Percentiles rank a stretch among this genome's conserved stretches.
Evolutionary conservation across 805 yeast species (phyloP).

Genomic region (Wickerhamomyces silvicola): DNA sequence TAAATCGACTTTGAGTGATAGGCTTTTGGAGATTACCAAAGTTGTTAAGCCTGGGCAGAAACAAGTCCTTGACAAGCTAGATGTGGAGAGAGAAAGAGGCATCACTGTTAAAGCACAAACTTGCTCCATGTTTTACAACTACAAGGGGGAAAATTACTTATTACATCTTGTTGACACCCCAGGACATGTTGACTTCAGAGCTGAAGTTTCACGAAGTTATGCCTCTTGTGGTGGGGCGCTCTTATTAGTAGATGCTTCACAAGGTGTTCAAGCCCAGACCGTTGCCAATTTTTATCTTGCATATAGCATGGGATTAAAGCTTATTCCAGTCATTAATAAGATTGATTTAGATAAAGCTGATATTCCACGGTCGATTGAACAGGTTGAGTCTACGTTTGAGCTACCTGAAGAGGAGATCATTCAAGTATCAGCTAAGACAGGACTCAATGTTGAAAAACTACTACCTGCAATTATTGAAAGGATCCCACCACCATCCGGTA

Average conservation of each 20-base stretch:
- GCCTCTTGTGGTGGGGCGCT: slow-evolving; percentile 96
- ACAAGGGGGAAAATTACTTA: slow-evolving; percentile 65
- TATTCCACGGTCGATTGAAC: slow-evolving; percentile 71
- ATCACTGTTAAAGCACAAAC: slow-evolving; percentile 97
- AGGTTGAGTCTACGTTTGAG: slow-evolving; percentile 81
- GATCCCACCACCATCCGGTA: slow-evolving; percentile 75
- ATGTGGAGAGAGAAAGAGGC: slow-evolving; percentile 94
- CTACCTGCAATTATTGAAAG: slow-evolving; percentile 75
- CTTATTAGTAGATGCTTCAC: slow-evolving; percentile 86
- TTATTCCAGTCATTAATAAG: slow-evolving; percentile 87
- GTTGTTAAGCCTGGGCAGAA: slow-evolving; percentile 78
- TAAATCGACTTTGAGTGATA: slow-evolving; percentile 83
- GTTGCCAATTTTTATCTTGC: slow-evolving; percentile 96
- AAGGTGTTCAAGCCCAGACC: slow-evolving; percentile 96
- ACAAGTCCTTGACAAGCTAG: slow-evolving; percentile 85
- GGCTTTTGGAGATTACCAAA: slow-evolving; percentile 81
- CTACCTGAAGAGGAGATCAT: slow-evolving; percentile 67
- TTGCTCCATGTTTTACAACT: slow-evolving; percentile 81
- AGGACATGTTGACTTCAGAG: slow-evolving; percentile 94
- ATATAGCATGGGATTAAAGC: slow-evolving; percentile 69
- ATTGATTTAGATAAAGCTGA: slow-evolving; percentile 88
- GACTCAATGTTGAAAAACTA: slow-evolving; percentile 69
- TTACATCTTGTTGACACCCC: slow-evolving; percentile 94
- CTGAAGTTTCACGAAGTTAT: slow-evolving; percentile 89
- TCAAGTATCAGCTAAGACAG: slow-evolving; percentile 89